These are phyloP conservation scores for Mycothermus thermophilus DNA, from an alignment of 495 filamentous ascomycete genomes.

Conservation along the genomic window DNA sequence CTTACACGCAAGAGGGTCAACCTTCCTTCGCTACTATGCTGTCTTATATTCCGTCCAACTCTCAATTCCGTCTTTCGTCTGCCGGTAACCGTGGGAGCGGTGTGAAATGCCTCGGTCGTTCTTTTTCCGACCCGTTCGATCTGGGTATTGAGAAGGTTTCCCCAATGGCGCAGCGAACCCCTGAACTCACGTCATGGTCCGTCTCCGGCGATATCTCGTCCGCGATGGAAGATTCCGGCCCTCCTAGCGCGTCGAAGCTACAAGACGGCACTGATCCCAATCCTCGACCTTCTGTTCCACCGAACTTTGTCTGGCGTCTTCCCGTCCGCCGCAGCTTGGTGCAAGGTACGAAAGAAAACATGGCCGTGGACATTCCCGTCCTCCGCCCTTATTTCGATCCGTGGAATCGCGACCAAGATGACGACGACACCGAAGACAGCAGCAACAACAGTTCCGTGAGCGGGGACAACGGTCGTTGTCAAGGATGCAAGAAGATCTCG, in stretches of 20 bases:
- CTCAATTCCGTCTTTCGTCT: too few species aligned
- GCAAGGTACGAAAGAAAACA: slow-evolving; percentile 4
- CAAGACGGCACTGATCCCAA: slow-evolving; percentile 10
- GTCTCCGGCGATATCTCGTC: slow-evolving; percentile 9
- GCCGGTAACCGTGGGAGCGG: slow-evolving; percentile 10
- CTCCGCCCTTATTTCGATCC: slow-evolving; percentile 19
- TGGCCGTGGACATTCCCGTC: slow-evolving; percentile 17
- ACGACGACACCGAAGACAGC: slow-evolving; percentile 9
- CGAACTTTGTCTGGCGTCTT: slow-evolving; percentile 19
- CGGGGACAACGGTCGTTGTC: slow-evolving; percentile 7
- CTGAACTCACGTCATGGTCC: slow-evolving; percentile 22
- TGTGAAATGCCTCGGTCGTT: slow-evolving; percentile 25
- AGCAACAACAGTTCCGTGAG: too few species aligned
- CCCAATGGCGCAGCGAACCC: slow-evolving; percentile 17
- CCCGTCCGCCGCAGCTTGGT: slow-evolving; percentile 12
- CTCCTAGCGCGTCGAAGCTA: slow-evolving; percentile 1
- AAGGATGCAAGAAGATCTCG: slow-evolving; percentile 20
- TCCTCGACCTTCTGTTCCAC: slow-evolving; percentile 8
- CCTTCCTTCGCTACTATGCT: too few species aligned
- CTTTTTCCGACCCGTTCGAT: slow-evolving; percentile 24
- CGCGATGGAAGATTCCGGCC: slow-evolving; percentile 12
- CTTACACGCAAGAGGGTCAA: too few species aligned
- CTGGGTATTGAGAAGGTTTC: slow-evolving; percentile 13
- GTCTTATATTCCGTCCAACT: not conserved
- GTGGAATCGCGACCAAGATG: slow-evolving; percentile 10